Evolutionary conservation across 1,284 basidiomycete species (phyloP).

Genomic region (Trichosporon ovoides): DNA sequence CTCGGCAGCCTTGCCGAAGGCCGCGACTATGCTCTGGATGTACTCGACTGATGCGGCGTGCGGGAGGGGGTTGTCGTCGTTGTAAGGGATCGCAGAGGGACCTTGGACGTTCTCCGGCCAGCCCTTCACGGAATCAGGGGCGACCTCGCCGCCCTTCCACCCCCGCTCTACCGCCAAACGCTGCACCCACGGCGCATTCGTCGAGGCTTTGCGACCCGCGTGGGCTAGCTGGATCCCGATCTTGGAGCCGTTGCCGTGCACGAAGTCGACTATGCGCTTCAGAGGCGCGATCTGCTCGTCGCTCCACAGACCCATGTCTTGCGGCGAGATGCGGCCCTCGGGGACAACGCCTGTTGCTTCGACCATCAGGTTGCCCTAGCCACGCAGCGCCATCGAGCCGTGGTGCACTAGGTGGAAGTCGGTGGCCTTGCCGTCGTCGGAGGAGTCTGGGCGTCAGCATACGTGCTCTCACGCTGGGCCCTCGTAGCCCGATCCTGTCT

Average conservation of each 20-base stretch:
- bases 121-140: conserved; percentile 55
- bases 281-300: conserved; percentile 66
- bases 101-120: conserved; percentile 63
- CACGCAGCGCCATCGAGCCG: conserved; percentile 52
- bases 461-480: too few species aligned
- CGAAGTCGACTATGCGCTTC: conserved; percentile 66
- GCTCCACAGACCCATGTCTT: conserved; percentile 62
- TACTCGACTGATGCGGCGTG: conserved; percentile 58
- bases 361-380: conserved; percentile 59
- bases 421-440: conserved; percentile 64
- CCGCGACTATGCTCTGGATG: conserved; percentile 59
- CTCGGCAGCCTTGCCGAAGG: conserved; percentile 61
- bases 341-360: conserved; percentile 68
- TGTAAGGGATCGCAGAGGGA: conserved; percentile 59
- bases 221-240: conserved; percentile 77
- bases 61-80: conserved; percentile 54
- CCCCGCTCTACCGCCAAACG: conserved; percentile 35
- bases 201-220: conserved; percentile 68
- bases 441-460: too few species aligned
- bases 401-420: conserved; percentile 76
- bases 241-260: conserved; percentile 61
- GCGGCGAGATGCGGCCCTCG: conserved; percentile 61
- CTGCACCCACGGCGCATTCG: conserved; percentile 58
- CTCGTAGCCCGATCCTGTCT: too few species aligned
- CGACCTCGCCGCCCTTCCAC: conserved; percentile 42